Evolutionary conservation across 148 eudicot species (phyloP), one percentile per base, ranked within the genome.

Genomic region (Camellia japonica): DNA sequence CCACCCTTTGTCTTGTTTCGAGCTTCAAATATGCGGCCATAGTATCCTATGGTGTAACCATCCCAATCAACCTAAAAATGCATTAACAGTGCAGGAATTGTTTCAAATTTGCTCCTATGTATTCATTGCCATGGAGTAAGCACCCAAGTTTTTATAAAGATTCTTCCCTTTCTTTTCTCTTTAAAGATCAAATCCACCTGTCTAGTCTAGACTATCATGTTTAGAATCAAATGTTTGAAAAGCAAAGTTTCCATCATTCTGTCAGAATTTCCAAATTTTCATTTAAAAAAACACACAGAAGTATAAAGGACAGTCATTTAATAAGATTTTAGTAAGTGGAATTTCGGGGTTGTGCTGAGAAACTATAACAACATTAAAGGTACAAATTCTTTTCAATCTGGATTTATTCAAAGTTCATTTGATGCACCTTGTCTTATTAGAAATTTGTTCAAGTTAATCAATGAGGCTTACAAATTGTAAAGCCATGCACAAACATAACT

Each of bases 21-120:
- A 84, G 99, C 99, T 91, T 95, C 99, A 83, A 95, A 93, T 87
- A 95, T 95, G 76, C 99, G 97, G 19, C 99, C 99, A 84, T 95
- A 95, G 83, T 95, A 95, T 80, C 98, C 98, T 75, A 95, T 95
- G 68, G 98, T 95, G 92, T 88, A 95, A 62, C 99, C 99, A 90
- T 90, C 99, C 99, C 99, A 95, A 66, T 95, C 99, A 75, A 95
- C 97, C 99, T 95, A 83, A 81, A 51, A 85, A 79, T 55, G 59
- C 19, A 80, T 78, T 72, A 52, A 81, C n/a, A 66, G 62, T 78
- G 70, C 20, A 61, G 16, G 14, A 51, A 49, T 18, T 20, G 54
- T 54, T 74, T 79, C 23, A 30, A 14, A 42, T 78, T 23, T 23
- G 11, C 3, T 68, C 30, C 61, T 47, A 54, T 46, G 58, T 13